Evolutionary conservation across 148 eudicot genomes (phyloP).

Genomic region (Camellia japonica): DNA sequence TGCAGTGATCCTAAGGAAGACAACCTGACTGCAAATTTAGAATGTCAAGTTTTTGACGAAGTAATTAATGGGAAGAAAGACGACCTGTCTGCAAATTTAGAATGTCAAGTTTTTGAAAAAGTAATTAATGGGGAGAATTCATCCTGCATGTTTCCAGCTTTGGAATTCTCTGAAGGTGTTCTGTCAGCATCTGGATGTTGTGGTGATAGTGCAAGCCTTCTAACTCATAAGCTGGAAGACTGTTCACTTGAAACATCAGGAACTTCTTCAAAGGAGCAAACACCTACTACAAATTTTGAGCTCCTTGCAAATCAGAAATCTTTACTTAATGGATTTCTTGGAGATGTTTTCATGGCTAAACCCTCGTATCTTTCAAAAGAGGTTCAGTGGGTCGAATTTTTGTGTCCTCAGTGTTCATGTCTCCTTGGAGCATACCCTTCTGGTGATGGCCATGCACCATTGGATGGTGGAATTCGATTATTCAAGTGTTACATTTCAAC

Average conservation of each 20-base stretch:
- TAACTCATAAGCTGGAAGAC: conserved; percentile 18
- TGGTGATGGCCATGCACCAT: conserved; percentile 38
- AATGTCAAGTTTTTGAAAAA: conserved; percentile 10
- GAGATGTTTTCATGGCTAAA: conserved; percentile 65
- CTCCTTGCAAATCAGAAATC: conserved; percentile 64
- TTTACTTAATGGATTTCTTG: conserved; percentile 85
- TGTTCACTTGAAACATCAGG: conserved; percentile 34
- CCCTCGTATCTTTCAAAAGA: conserved; percentile 75
- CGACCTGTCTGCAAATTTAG: conserved; percentile 9
- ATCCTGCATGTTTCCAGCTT: conserved; percentile 16
- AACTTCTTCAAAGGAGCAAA: conserved; percentile 32
- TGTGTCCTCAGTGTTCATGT: conserved; percentile 73
- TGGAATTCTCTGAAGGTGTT: conserved; percentile 21
- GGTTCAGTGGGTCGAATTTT: conserved; percentile 58
- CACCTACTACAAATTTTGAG: conserved; percentile 21
- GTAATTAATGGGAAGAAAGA: conserved; percentile 12
- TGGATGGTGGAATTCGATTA: conserved; percentile 81
- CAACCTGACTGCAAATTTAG: conserved; percentile 8
- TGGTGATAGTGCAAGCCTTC: background rate
- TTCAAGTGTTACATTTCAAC: conserved; percentile 78
- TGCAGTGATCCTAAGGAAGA: conserved; percentile 16
- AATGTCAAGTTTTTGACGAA: background rate
- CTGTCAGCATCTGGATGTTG: conserved; percentile 29
- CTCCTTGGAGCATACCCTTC: conserved; percentile 81
- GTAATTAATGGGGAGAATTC: conserved; percentile 13